Base-by-base conservation (phyloP, 805 yeast species). In the Metschnikowia continentalis region DNA sequence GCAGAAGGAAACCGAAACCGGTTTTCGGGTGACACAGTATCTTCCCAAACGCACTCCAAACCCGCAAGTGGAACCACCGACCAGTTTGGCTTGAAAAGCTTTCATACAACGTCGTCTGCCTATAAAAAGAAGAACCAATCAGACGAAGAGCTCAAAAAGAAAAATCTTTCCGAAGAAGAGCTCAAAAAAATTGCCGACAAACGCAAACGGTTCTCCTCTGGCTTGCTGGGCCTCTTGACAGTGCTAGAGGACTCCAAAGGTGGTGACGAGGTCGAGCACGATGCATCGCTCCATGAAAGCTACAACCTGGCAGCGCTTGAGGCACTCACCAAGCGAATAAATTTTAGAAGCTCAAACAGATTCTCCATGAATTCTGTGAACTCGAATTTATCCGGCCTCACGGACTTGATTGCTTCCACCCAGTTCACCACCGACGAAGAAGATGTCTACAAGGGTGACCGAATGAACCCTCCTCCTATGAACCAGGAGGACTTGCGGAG, bases 281-380 rank as follows among this genome's bases (percentile, higher is more conserved):
- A 33, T 26, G 46, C 13, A 5, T 36, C 42, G 8, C 46, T 42
- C 7, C 63, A 59, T 42, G 75, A 67, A 35, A 57, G 71, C 5
- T 72, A 63, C 54, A 71, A 73, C 48, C 70, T 66, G 54, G 55
- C 62, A 3, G 64, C 78, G 3, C 58, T 72, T 7, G 77, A 73
- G 38, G 65, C 70, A 15, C 56, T 72, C 36, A 69, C 74, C 0
- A 63, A 54, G 39, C 61, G 54, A 41, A 22, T 50, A n/a, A 43
- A 47, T 20, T 22, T 54, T 8, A 51, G 58, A 15, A 51, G 42
- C 7, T 76, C 78, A 15, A 84, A 80, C 50, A 78, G 84, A 42
- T 82, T 79, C 51, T 80, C 88, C 7, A 54, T 71, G 72, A 79
- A 46, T 61, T 86, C 63, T 49, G 74, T 54, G 72, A 77, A 58